These are phyloP conservation scores for Aspergillus japonicus DNA, from an alignment of 2,329 filamentous ascomycete genomes.

Conservation along the genomic window DNA sequence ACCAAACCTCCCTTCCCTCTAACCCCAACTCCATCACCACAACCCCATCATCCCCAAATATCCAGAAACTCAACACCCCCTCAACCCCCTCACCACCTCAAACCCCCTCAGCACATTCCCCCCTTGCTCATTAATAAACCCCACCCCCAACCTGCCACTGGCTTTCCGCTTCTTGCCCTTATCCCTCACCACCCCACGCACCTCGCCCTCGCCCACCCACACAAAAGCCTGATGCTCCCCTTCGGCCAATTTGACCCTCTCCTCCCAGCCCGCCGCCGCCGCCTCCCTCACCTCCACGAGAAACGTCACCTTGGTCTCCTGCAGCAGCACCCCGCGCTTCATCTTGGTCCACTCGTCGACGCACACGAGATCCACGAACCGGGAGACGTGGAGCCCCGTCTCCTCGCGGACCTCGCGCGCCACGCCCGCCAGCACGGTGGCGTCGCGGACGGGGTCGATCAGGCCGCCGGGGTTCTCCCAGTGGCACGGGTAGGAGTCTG, in stretches of 20 bases:
- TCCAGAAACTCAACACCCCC: no score
- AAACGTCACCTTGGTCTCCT: conserved; percentile 38
- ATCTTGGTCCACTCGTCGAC: conserved; percentile 33
- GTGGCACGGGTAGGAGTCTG: conserved; percentile 40
- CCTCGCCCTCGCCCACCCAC: conserved; percentile 41
- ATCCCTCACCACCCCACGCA: conserved; percentile 16
- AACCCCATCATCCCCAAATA: background rate
- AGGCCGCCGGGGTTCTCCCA: conserved; percentile 57
- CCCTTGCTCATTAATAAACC: conserved; percentile 24
- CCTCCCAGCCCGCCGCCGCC: conserved; percentile 17
- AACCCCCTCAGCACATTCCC: conserved; percentile 26
- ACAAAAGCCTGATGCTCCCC: conserved; percentile 37
- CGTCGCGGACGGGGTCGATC: conserved; percentile 43
- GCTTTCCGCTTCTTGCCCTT: background rate
- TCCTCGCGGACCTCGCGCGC: conserved; percentile 55
- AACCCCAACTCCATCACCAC: background rate
- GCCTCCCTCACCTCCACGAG: conserved; percentile 32
- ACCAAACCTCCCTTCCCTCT: no score
- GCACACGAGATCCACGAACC: conserved; percentile 44
- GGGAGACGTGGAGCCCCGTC: conserved; percentile 48
- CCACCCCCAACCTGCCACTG: conserved; percentile 16
- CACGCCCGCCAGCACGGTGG: conserved; percentile 49
- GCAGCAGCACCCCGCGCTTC: conserved; percentile 19
- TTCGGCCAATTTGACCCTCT: conserved; percentile 29
- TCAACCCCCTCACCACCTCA: background rate